Conservation (phyloP, 1,139 yeast species). For the Lodderomyces theae region DNA sequence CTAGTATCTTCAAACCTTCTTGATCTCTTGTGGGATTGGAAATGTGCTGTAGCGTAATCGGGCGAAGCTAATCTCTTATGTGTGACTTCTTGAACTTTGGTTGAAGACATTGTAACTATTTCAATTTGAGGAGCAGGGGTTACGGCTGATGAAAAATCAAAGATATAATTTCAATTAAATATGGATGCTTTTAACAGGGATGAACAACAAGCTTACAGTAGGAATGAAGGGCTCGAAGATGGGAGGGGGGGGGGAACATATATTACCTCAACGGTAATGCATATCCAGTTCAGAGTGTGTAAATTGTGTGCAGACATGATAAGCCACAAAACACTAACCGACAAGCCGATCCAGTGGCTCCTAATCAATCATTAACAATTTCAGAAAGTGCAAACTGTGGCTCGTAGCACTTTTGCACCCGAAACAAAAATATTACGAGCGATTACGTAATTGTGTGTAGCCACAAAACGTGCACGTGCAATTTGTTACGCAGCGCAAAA, state of each 20-base stretch:
- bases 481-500: too few relatives aligned
- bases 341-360: neutral
- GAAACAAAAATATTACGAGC: neutral
- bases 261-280: too few relatives aligned
- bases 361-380: too few relatives aligned
- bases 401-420: slow-evolving; percentile 3
- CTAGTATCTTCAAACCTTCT: slow-evolving; percentile 1
- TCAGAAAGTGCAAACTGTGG: slow-evolving; percentile 3
- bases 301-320: neutral
- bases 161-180: too few relatives aligned
- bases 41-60: slow-evolving; percentile 5
- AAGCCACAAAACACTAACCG: slow-evolving; percentile 2
- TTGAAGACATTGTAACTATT: slow-evolving; percentile 5
- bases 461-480: slow-evolving; percentile 1
- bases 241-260: too few relatives aligned
- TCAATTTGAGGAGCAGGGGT: too few relatives aligned
- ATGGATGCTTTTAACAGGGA: too few relatives aligned
- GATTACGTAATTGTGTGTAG: slow-evolving; percentile 1
- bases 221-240: too few relatives aligned
- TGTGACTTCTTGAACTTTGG: slow-evolving; percentile 11
- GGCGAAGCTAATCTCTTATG: slow-evolving; percentile 11
- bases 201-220: too few relatives aligned
- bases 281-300: too few relatives aligned
- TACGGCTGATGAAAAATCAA: too few relatives aligned
- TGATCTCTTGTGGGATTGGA: slow-evolving; percentile 1